Percentiles rank a stretch among this genome's conserved stretches.
phyloP scores from a whole-genome alignment of 768 basidiomycete genomes.

The Daedaleopsis sinensis region DNA sequence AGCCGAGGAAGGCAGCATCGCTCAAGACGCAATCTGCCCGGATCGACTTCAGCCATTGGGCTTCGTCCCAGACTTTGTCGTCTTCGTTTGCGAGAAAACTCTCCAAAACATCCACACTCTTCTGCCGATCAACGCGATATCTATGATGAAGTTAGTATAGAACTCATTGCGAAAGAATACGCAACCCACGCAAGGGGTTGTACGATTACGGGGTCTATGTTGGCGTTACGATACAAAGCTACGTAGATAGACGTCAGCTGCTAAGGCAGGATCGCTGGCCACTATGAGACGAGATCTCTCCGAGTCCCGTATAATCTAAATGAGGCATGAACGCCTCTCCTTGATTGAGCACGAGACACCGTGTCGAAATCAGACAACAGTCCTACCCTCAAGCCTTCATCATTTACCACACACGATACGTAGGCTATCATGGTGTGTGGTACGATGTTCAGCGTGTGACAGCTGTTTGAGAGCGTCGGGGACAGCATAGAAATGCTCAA shows the following conservation, averaged over 20 bases:
- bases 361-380: too few relatives aligned
- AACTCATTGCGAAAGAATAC: background rate
- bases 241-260: background rate
- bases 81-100: conserved; percentile 61
- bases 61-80: conserved; percentile 54
- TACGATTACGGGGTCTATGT: conserved; percentile 80
- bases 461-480: too few relatives aligned
- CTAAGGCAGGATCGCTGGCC: too few relatives aligned
- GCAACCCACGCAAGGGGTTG: conserved; percentile 74
- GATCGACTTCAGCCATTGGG: conserved; percentile 55
- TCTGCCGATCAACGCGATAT: conserved; percentile 72
- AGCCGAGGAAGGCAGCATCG: conserved; percentile 79
- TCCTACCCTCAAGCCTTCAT: too few relatives aligned
- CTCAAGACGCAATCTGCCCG: conserved; percentile 65
- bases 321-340: too few relatives aligned
- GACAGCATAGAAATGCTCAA: too few relatives aligned
- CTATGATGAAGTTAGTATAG: conserved; percentile 34
- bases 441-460: too few relatives aligned
- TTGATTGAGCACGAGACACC: too few relatives aligned
- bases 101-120: conserved; percentile 65
- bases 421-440: too few relatives aligned
- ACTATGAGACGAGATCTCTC: too few relatives aligned
- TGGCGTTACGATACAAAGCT: conserved; percentile 68
- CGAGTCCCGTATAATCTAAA: too few relatives aligned
- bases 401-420: too few relatives aligned